Evolutionary conservation across 352 stramenopile genomes (phyloP).

Genomic region (Phytophthora litchii): DNA sequence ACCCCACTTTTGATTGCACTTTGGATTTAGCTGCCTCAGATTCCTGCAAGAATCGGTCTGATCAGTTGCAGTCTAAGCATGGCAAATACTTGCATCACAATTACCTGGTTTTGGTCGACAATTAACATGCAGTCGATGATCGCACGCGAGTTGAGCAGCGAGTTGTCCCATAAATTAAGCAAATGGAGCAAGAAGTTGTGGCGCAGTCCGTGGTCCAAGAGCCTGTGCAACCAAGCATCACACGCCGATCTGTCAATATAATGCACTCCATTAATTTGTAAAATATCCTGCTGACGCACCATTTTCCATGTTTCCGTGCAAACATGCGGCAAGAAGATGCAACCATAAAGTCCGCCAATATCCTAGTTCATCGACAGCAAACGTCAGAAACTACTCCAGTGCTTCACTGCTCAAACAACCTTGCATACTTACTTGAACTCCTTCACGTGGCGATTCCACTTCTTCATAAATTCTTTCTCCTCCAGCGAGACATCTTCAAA

Average conservation of each 20-base stretch:
- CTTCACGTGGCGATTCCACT: constrained; percentile 89
- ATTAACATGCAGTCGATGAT: constrained; percentile 91
- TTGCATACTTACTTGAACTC: constrained; percentile 57
- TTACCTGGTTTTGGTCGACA: constrained; percentile 69
- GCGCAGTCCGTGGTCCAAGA: constrained; percentile 75
- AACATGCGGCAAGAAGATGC: constrained; percentile 87
- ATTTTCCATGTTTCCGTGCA: constrained; percentile 83
- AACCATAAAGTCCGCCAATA: constrained; percentile 88
- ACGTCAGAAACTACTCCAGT: constrained; percentile 11
- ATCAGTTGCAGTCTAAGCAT: neutral
- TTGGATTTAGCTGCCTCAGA: constrained; percentile 1
- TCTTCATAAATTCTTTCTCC: constrained; percentile 92
- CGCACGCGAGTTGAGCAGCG: constrained; percentile 79
- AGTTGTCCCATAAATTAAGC: constrained; percentile 92
- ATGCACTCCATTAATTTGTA: neutral
- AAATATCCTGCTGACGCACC: constrained; percentile 35
- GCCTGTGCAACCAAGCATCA: constrained; percentile 39
- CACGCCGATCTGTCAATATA: neutral
- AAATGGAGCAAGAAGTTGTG: constrained; percentile 90
- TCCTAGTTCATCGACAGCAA: constrained; percentile 37
- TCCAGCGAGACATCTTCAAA: constrained; percentile 89
- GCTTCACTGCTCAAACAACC: neutral
- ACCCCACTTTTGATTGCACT: constrained; percentile 6
- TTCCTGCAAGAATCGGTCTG: constrained; percentile 3
- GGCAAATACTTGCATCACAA: neutral